phyloP scores from a whole-genome alignment of 179 eudicot genomes.

The Heliamphora pulchella region DNA sequence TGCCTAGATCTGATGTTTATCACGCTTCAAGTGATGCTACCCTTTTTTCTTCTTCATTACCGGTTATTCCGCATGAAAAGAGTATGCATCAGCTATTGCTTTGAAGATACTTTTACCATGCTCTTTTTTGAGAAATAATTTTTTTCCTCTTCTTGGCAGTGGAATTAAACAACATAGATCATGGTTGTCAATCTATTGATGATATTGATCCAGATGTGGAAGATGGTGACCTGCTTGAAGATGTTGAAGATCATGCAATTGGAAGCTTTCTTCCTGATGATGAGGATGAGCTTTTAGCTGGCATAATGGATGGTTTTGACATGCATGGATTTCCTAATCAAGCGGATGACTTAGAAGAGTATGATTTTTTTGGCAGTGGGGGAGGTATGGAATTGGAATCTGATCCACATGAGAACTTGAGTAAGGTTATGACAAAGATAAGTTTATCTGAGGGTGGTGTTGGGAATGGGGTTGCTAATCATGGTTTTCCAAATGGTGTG shows the following conservation, averaged over 20 bases:
- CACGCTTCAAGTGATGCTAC: slow-evolving; percentile 52
- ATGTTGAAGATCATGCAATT: slow-evolving; percentile 32
- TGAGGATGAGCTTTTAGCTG: slow-evolving; percentile 51
- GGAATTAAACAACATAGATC: slow-evolving; percentile 30
- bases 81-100: slow-evolving; percentile 31
- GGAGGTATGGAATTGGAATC: slow-evolving; percentile 54
- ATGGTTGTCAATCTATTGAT: slow-evolving; percentile 40
- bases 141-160: slow-evolving; percentile 34
- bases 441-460: slow-evolving; percentile 30
- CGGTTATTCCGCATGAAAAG: slow-evolving; percentile 74
- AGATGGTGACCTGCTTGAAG: slow-evolving; percentile 38
- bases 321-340: slow-evolving; percentile 43
- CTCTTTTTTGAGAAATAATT: not conserved
- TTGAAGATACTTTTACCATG: not conserved
- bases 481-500: slow-evolving; percentile 30
- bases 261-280: slow-evolving; percentile 52
- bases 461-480: slow-evolving; percentile 27
- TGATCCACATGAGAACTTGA: slow-evolving; percentile 28
- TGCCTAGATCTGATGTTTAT: slow-evolving; percentile 31
- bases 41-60: slow-evolving; percentile 76
- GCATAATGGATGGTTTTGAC: slow-evolving; percentile 48
- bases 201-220: slow-evolving; percentile 42
- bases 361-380: slow-evolving; percentile 47
- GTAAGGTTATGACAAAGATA: slow-evolving; percentile 27
- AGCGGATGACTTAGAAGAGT: slow-evolving; percentile 46